Evolutionary conservation across 177 flowering plant genomes (phyloP), one percentile per base, ranked within the genome.

Genomic region (Vitis hybrid): DNA sequence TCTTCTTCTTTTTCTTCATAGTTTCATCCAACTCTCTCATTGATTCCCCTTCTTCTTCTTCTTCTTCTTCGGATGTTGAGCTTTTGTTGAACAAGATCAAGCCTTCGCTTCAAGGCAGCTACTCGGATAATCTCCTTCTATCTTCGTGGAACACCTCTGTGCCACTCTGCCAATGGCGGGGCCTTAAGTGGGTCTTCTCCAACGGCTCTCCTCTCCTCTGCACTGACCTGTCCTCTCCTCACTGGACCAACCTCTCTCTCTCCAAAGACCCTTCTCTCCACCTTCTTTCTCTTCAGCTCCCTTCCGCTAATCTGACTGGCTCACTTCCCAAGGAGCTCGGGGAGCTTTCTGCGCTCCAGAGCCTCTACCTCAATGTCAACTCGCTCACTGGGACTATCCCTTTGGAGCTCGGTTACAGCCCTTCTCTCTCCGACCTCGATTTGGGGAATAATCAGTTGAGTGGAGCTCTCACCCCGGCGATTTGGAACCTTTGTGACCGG

Each of bases 101-200:
- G 72, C 73, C 91, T 54, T 81, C 97, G 32, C 79, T 95, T 0
- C 86, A 86, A 75, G 98, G 98, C 6, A 70, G 98, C 8, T 69
- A 70, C 69, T 12, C 79, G 48, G 90, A 86, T 13, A 93, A 88
- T 71, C 70, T 91, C 9, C 80, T 90, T 2, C 78, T 95, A 2
- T 82, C 89, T 49, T 84, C 99, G 55, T 95, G 99, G 99, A 90
- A 91, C 83, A 55, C 82, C 20, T 82, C 93, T 27, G 68, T 83
- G 0, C 99, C 99, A 41, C 79, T 95, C n/a, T 95, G 99, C 66
- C 97, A 90, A 61, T 95, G 99, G 99, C 74, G 88, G 68, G 99
- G 99, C 9, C 86, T 93, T 18, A 80, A 84, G 75, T 95, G 98
- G 98, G 88, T 81, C 11, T 85, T 85, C 87, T 69, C 86, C 9